These are phyloP conservation scores for Celoporthe dispersa DNA, from an alignment of 2,329 filamentous ascomycete species.

Conservation along the genomic window DNA sequence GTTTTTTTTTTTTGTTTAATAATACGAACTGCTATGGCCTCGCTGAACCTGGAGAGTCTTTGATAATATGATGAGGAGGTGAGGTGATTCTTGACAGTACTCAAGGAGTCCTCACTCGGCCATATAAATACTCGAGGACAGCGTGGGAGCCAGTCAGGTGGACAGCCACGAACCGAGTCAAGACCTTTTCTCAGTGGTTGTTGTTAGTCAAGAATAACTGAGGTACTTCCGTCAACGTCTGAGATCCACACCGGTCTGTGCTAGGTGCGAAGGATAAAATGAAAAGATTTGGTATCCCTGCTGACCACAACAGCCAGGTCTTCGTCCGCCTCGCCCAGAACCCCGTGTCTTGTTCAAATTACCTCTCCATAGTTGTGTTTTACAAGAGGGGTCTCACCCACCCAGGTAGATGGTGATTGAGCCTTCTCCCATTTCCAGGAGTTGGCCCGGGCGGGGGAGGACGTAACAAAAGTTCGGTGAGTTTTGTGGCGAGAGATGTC, in stretches of 20 bases:
- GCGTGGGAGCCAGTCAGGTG: neutral
- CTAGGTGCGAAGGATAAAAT: neutral
- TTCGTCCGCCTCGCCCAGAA: neutral
- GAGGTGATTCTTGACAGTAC: neutral
- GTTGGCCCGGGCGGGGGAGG: neutral
- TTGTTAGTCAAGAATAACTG: neutral
- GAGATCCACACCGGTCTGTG: conserved; percentile 2
- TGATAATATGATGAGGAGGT: neutral
- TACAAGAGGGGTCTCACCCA: neutral
- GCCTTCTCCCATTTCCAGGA: neutral
- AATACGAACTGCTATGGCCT: neutral
- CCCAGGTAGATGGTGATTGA: neutral
- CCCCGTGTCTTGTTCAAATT: neutral
- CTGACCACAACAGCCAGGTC: neutral
- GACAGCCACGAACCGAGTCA: neutral
- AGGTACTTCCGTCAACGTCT: neutral
- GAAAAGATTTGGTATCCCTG: neutral
- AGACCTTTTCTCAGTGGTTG: neutral
- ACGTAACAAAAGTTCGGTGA: neutral
- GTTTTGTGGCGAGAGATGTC: neutral
- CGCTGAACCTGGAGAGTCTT: neutral
- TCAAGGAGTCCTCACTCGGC: neutral
- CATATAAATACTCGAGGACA: neutral
- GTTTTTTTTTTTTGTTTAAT: neutral
- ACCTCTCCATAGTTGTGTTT: neutral